Conservation (phyloP, 352 stramenopile genomes). For the Phytophthora tubulina region DNA sequence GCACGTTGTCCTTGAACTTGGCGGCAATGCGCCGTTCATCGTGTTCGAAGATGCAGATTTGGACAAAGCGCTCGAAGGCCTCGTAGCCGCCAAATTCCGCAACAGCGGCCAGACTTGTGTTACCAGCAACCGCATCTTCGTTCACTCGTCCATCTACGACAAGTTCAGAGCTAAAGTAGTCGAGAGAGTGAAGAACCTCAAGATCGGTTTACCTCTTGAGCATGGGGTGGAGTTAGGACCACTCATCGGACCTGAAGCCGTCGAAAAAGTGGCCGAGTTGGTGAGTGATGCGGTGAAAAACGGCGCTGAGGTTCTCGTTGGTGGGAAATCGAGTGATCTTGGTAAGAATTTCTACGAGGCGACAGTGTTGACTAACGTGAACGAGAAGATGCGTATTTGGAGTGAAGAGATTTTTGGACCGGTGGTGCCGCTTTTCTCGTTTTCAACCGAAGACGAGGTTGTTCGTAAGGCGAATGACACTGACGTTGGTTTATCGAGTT, state of each 20-base stretch:
- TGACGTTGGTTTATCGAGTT: conserved; percentile 88
- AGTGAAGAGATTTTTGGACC: conserved; percentile 96
- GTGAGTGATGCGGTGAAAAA: conserved; percentile 90
- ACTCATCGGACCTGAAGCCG: conserved; percentile 92
- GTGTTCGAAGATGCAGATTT: conserved; percentile 89
- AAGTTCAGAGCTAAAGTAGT: conserved; percentile 88
- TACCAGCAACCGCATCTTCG: conserved; percentile 90
- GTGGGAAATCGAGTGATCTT: conserved; percentile 74
- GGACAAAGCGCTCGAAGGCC: conserved; percentile 73
- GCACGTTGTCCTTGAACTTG: conserved; percentile 83
- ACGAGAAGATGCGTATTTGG: conserved; percentile 84
- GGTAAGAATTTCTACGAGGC: conserved; percentile 94
- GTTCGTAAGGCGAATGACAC: conserved; percentile 93
- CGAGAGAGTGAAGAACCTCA: conserved; percentile 70
- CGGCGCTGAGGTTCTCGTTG: conserved; percentile 85
- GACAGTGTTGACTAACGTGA: conserved; percentile 90
- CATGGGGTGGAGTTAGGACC: conserved; percentile 88
- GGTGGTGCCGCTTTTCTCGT: conserved; percentile 90
- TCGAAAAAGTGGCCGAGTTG: conserved; percentile 84
- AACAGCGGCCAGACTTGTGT: conserved; percentile 87
- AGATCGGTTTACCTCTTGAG: conserved; percentile 88
- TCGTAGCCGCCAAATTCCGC: conserved; percentile 81
- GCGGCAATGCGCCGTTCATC: conserved; percentile 92
- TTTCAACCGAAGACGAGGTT: conserved; percentile 94
- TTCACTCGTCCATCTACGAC: conserved; percentile 93